These are phyloP conservation scores for Aspergillus udagawae DNA, from an alignment of 2,329 filamentous ascomycete genomes.

Conservation along the genomic window DNA sequence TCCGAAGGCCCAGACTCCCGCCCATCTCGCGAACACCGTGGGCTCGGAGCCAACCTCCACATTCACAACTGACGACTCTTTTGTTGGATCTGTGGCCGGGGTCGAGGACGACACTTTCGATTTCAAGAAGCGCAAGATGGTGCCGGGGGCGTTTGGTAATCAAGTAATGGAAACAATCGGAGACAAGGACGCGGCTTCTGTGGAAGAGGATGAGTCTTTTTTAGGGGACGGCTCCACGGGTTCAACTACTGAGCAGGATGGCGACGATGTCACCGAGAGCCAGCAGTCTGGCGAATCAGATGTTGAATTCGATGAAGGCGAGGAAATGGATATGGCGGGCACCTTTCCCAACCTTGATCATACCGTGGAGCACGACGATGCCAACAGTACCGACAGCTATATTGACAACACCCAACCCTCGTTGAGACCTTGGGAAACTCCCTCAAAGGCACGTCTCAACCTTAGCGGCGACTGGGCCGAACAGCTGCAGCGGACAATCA, in stretches of 20 bases:
- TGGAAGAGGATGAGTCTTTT: slow-evolving; percentile 66
- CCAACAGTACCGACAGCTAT: slow-evolving; percentile 43
- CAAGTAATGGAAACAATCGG: slow-evolving; percentile 54
- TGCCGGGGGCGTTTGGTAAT: slow-evolving; percentile 79
- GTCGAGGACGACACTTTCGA: slow-evolving; percentile 56
- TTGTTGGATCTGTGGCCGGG: slow-evolving; percentile 36
- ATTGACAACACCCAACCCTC: slow-evolving; percentile 42
- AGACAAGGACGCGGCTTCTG: slow-evolving; percentile 36
- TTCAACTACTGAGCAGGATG: slow-evolving; percentile 63
- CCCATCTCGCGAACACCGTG: slow-evolving; percentile 26
- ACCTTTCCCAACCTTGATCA: slow-evolving; percentile 69
- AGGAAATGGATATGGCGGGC: slow-evolving; percentile 80
- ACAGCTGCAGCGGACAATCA: slow-evolving; percentile 89
- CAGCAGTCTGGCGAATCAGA: slow-evolving; percentile 62
- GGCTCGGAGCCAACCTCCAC: slow-evolving; percentile 36
- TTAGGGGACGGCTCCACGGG: slow-evolving; percentile 88
- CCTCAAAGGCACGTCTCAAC: slow-evolving; percentile 50
- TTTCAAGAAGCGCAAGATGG: slow-evolving; percentile 49
- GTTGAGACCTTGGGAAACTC: slow-evolving; percentile 42
- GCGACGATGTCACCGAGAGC: slow-evolving; percentile 46
- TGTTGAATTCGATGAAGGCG: slow-evolving; percentile 59
- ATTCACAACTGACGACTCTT: slow-evolving; percentile 40
- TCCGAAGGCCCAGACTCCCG: slow-evolving; percentile 35
- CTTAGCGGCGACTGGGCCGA: slow-evolving; percentile 86
- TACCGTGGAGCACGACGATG: slow-evolving; percentile 68